Conservation (phyloP, 2,329 filamentous ascomycete genomes). For the Paraphoma chrysanthemicola region DNA sequence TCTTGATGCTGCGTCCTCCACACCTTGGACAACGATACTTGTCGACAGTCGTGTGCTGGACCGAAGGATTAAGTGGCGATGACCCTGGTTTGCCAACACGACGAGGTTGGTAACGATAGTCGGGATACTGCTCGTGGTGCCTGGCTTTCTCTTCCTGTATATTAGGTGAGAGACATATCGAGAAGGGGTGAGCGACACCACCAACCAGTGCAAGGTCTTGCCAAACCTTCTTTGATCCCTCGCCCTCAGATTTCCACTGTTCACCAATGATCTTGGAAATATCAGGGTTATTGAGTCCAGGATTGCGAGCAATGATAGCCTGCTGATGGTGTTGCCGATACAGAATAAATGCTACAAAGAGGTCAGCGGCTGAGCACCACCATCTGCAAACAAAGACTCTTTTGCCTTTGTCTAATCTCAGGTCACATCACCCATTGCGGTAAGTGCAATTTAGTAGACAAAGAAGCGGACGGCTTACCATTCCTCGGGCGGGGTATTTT, state of each 20-base stretch:
- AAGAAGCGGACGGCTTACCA: slow-evolving; percentile 59
- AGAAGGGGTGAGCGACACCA: neutral
- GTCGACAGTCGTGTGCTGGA: slow-evolving; percentile 48
- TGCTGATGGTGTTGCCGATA: slow-evolving; percentile 94
- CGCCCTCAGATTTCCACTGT: slow-evolving; percentile 82
- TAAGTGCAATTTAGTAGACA: slow-evolving; percentile 15
- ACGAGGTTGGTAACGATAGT: slow-evolving; percentile 92
- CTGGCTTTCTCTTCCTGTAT: slow-evolving; percentile 82
- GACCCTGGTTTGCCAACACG: slow-evolving; percentile 51
- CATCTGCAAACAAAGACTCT: slow-evolving; percentile 35
- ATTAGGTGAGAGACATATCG: slow-evolving; percentile 16
- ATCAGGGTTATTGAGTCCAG: slow-evolving; percentile 91
- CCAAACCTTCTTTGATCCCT: slow-evolving; percentile 82
- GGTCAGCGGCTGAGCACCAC: slow-evolving; percentile 31
- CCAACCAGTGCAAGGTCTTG: slow-evolving; percentile 82
- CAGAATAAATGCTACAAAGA: slow-evolving; percentile 84
- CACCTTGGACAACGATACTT: slow-evolving; percentile 71
- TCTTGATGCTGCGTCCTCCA: slow-evolving; percentile 70
- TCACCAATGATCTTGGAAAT: slow-evolving; percentile 97
- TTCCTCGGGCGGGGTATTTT: slow-evolving; percentile 76
- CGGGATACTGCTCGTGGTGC: slow-evolving; percentile 88
- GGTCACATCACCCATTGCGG: slow-evolving; percentile 14
- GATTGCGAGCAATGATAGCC: slow-evolving; percentile 78
- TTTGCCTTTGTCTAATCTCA: slow-evolving; percentile 33
- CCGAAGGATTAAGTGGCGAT: slow-evolving; percentile 40